Evolutionary conservation across 192 early-diverging fungal genomes (phyloP), one percentile per base, ranked within the genome.

Genomic region (Coemansia sp.): DNA sequence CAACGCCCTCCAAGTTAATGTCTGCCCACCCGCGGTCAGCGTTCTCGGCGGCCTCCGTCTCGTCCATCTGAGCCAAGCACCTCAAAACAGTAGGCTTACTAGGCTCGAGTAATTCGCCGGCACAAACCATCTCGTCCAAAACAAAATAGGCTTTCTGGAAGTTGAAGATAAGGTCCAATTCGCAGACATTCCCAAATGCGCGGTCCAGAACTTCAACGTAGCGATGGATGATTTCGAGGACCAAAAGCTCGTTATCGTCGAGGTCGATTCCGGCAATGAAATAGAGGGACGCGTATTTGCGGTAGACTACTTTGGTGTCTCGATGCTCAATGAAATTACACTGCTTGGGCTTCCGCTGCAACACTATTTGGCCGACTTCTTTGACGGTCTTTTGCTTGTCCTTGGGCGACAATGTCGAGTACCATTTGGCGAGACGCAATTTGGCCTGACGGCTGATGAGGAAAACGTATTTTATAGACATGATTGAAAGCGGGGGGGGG

Each of bases 291-390:
- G 97, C 97, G 74, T 99, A 99, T 87, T 86, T 84, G 43, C 90
- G 76, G 77, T 92, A 92, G 5, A 92, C 88, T 0, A 92, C 86
- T 65, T 92, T 92, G 67, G 84, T 88, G 53, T 88, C 87, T 83
- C 95, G 94, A 76, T 95, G 95, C 78, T 99, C 97, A 54, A 99
- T 80, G 63, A 99, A 95, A 70, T 99, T 99, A 82, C 94, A 98
- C 91, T 97, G 95, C 75, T 95, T 95, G 4, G 93, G 86, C 64
- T 88, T 84, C 60, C 95, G 84, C 42, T 89, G 79, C 7, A 97
- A 80, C 0, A 98, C 95, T 17, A 94, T 86, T 60, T 91, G 89
- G 32, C 89, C 91, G 27, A 94, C 92, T 44, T 99, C 95, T 74
- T 97, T 97, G 33, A 95, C 85, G 56, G 91, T 93, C 76, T 95